Conservation (phyloP, 2,329 filamentous ascomycete species). For the Thelonectria rubi region DNA sequence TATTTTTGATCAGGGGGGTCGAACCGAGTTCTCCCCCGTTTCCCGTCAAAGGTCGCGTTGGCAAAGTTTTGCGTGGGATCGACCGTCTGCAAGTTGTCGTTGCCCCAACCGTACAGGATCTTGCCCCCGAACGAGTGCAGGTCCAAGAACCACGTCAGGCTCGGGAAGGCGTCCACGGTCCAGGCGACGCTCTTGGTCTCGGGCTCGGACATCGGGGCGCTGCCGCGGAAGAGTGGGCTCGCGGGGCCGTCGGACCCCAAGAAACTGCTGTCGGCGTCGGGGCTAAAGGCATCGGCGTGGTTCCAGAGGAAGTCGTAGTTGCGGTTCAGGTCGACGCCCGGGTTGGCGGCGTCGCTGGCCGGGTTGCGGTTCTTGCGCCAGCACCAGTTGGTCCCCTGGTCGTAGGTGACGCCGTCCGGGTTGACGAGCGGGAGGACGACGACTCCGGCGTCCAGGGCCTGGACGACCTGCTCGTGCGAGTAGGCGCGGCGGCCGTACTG, state of each 20-base stretch:
- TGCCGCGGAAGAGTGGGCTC: slow-evolving; percentile 61
- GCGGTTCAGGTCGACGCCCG: slow-evolving; percentile 64
- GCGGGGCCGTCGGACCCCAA: slow-evolving; percentile 51
- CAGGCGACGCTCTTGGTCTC: slow-evolving; percentile 65
- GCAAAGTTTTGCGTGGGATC: slow-evolving; percentile 59
- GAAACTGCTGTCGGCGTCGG: slow-evolving; percentile 47
- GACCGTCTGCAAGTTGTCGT: slow-evolving; percentile 60
- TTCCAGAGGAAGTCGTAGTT: slow-evolving; percentile 69
- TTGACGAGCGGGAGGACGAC: slow-evolving; percentile 63
- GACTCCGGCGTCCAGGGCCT: slow-evolving; percentile 61
- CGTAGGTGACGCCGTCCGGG: slow-evolving; percentile 62
- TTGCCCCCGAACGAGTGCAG: slow-evolving; percentile 63
- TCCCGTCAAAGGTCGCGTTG: slow-evolving; percentile 61
- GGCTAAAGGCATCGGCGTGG: slow-evolving; percentile 55
- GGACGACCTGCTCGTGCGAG: slow-evolving; percentile 60
- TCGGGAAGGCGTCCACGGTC: slow-evolving; percentile 58
- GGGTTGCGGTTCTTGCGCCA: slow-evolving; percentile 67
- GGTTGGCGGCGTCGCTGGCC: slow-evolving; percentile 41
- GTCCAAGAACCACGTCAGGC: slow-evolving; percentile 66
- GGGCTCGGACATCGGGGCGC: slow-evolving; percentile 61
- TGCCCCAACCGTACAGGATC: slow-evolving; percentile 66
- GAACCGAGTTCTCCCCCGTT: slow-evolving; percentile 57
- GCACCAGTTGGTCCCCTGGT: slow-evolving; percentile 59
- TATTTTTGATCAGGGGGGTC: slow-evolving; percentile 48
- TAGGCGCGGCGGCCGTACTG: slow-evolving; percentile 62